Base-by-base conservation (phyloP, 148 eudicot genomes). In the Arbutus unedo region DNA sequence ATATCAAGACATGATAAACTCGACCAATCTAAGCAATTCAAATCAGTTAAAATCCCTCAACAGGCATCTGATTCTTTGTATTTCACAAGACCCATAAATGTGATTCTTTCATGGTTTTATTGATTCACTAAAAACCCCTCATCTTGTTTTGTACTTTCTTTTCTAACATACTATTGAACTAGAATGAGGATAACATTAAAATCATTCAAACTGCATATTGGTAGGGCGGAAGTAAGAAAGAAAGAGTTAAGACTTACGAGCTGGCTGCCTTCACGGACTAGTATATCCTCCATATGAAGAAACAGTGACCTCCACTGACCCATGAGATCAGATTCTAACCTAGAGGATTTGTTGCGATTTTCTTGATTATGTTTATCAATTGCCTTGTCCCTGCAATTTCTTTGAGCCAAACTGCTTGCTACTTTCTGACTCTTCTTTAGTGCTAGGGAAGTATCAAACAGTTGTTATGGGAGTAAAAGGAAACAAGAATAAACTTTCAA, bases 301-400 rank as follows among this genome's bases (percentile, higher is more conserved):
- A 96, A 94, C 70, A 94, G 93, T 4, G 95, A 92, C 79, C 87
- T 91, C 97, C 98, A 96, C 71, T 89, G 93, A 78, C 78, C 82
- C 85, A 78, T 86, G 83, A 96, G 93, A 86, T 90, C 88, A 70
- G 86, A 82, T 80, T 93, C 93, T 31, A 88, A 56, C 25, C 62
- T 80, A 18, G 90, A 47, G 67, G 31, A 79, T 47, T 60, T 81
- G 44, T 48, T 77, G 43, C 78, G 73, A 56, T 79, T 88, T 80
- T 74, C 91, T 85, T 76, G 88, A 71, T 83, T 85, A 50, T 84
- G 86, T 55, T 78, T 85, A 44, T 79, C 82, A 47, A 23, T 77
- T 59, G 53, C 89, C 77, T 79, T 88, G 55, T 84, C 86, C 81
- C 77, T 85, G 50, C 85, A 56, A 72, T 77, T 85, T 79, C 78